Evolutionary conservation across 768 basidiomycete species (phyloP), one percentile per base, ranked within the genome.

Genomic region (Nevesoporus exiguus): DNA sequence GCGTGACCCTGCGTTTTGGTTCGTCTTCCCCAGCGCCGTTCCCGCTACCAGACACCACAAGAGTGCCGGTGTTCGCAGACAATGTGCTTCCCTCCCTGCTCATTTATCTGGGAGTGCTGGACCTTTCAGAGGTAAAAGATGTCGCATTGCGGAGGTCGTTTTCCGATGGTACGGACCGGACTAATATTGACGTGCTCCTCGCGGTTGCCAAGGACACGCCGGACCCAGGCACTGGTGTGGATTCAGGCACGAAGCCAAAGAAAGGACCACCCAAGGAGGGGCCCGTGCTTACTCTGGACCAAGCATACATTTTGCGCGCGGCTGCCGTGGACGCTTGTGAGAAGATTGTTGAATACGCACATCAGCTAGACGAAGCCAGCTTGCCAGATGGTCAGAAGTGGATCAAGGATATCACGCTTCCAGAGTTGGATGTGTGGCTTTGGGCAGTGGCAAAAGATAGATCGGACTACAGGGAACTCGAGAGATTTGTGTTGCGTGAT

Each of bases 71-170:
- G 39, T 92, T 90, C 63, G 74, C 86, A 5, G 92, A 93, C 72
- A 90, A 93, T 62, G 87, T 93, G 50, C 68, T 92, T 14, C 89
- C 90, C 2, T 90, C 91, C n/a, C 74, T 93, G 49, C 81, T 92
- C 47, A 70, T 92, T 42, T 85, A 90, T 66, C 73, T 92, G 17
- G 86, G 85, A 41, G 79, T 93, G 43, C 75, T 95, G 60, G 82
- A 90, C 63, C 70, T 90, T 41, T 81, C 86, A 4, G 64, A 64
- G 17, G 58, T 70, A 21, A 62, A 69, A 27, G 72, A 80, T 22
- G 66, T 76, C 48, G 70, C 63, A 7, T 65, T 88, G 42, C 69
- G 71, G 6, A 59, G 52, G 7, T 62, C 83, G 44, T 89, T 88
- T 66, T 77, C 80, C 42, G 69, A 64, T 46, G 78, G 78, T 10